These are phyloP conservation scores for Tetrapisispora fleetii DNA, from an alignment of 805 yeast species.

Conservation along the genomic window DNA sequence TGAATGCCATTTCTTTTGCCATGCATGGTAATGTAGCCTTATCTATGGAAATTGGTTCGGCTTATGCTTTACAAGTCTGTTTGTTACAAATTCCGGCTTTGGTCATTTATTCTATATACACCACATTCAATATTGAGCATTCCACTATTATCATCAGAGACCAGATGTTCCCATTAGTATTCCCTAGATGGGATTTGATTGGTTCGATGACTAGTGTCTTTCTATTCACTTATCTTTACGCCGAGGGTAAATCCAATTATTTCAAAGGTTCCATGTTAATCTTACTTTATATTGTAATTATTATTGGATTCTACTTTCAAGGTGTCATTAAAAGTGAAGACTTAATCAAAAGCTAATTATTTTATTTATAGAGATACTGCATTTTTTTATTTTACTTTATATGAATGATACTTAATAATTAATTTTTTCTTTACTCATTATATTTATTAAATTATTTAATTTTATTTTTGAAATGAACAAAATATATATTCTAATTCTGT, in stretches of 20 bases:
- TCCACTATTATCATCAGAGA: slow-evolving; percentile 27
- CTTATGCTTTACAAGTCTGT: slow-evolving; percentile 93
- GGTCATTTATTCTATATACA: slow-evolving; percentile 62
- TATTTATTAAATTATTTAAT: neutral
- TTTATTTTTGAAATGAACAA: neutral
- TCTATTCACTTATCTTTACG: slow-evolving; percentile 84
- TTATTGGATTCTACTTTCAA: slow-evolving; percentile 70
- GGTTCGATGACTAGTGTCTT: slow-evolving; percentile 80
- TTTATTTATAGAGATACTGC: neutral
- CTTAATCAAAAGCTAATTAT: neutral
- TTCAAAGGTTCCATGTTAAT: slow-evolving; percentile 89
- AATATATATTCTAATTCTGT: neutral
- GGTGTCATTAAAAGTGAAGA: slow-evolving; percentile 18
- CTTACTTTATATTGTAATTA: slow-evolving; percentile 62
- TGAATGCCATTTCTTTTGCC: slow-evolving; percentile 95
- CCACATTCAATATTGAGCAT: slow-evolving; percentile 29
- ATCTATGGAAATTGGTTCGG: slow-evolving; percentile 96
- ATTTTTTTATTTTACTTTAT: neutral
- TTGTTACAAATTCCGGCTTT: slow-evolving; percentile 86
- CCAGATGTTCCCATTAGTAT: slow-evolving; percentile 65
- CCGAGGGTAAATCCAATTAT: slow-evolving; percentile 93
- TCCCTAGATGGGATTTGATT: slow-evolving; percentile 92
- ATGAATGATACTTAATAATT: neutral
- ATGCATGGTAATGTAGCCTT: slow-evolving; percentile 91
- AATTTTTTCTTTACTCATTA: too few species aligned